These are phyloP conservation scores for Trichoderma sp. DNA, from an alignment of 2,329 filamentous ascomycete genomes.

Conservation along the genomic window DNA sequence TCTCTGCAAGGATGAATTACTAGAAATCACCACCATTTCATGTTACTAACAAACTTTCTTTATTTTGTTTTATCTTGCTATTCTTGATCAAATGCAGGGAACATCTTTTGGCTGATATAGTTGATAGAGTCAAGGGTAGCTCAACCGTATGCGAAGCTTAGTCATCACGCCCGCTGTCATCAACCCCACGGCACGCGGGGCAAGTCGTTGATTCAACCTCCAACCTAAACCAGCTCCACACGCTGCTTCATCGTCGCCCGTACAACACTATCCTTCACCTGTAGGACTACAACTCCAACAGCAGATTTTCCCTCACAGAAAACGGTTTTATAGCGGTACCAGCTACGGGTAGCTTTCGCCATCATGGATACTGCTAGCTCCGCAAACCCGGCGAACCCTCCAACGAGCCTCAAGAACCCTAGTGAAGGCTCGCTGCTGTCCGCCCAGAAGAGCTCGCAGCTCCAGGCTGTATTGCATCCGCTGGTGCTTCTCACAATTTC, in stretches of 20 bases:
- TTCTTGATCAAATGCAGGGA: not conserved
- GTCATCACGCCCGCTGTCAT: not conserved
- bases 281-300: not conserved
- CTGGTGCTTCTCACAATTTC: constrained; percentile 95
- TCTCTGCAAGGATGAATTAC: not conserved
- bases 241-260: not conserved
- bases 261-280: not conserved
- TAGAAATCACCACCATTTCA: not conserved
- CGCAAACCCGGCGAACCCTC: constrained; percentile 45
- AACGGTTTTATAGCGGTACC: no score
- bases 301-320: not conserved
- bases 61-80: not conserved
- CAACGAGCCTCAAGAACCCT: not conserved
- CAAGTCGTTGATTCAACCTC: not conserved
- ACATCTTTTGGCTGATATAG: not conserved
- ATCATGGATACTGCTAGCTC: constrained; percentile 52
- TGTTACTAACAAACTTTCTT: not conserved
- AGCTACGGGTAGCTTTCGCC: constrained; percentile 18
- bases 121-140: not conserved
- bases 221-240: not conserved
- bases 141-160: not conserved
- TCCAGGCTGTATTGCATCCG: constrained; percentile 84
- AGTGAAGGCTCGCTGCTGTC: constrained; percentile 54
- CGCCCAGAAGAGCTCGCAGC: constrained; percentile 67
- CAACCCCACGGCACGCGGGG: constrained; percentile 19